Base-by-base conservation (phyloP, 495 filamentous ascomycete species). In the Aspergillus diversus region DNA sequence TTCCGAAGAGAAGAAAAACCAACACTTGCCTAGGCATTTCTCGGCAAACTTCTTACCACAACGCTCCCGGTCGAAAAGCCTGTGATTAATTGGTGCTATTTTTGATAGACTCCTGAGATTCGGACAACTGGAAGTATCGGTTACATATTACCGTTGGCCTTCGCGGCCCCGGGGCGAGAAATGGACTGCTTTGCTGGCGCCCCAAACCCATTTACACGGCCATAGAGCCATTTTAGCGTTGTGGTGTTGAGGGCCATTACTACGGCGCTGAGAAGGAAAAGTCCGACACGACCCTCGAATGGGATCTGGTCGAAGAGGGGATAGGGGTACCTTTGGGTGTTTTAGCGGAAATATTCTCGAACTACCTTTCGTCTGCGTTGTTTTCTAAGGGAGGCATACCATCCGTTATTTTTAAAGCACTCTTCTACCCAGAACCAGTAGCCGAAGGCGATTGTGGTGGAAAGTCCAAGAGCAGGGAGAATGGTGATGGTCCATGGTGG, bases 391-490 rank as follows among this genome's bases (percentile, higher is more conserved):
- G 8, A 6, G 16, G 72, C 84, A 70, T 71, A 89, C 86, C 86
- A 93, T 70, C 91, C 90, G 66, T 96, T 96, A 56, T 84, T 76
- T 16, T 76, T 66, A 67, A 87, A 92, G 77, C 92, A 96, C 31
- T 82, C 82, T 71, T 97, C 92, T 7, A 96, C 84, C 93, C 93
- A 96, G 60, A 88, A 83, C 91, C 91, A 97, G 74, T 97, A 97
- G 13, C 78, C 74, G 57, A 92, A 84, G 2, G 91, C 91, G 60
- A 96, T 77, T 16, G 69, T 66, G 34, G 80, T 79, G 58, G 88
- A 92, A 47, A 92, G 64, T 0, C 80, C 79, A 48, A 93, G 76
- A 0, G 89, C 83, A 4, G 86, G 83, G 0, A 88, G 67, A 11
- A 79, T 77, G 33, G 80, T 78, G 46, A 92, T 84, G 0, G 88